phyloP scores from a whole-genome alignment of 2,329 filamentous ascomycete species.

The Calonectria ilicicola region DNA sequence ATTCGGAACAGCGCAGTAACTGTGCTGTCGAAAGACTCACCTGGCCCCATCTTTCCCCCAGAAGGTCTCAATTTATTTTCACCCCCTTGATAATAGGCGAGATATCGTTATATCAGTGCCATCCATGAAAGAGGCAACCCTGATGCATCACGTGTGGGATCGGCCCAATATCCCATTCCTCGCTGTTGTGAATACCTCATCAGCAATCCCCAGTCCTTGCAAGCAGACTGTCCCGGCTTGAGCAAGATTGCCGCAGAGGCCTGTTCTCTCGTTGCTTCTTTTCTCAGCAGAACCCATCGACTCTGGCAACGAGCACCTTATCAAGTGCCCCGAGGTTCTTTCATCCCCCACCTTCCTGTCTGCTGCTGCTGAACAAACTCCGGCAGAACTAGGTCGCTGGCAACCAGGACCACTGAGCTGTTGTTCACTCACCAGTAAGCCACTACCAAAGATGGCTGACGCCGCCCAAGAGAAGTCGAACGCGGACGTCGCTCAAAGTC shows the following conservation, averaged over 20 bases:
- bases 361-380: not conserved
- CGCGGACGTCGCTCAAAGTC: not conserved
- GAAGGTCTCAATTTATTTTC: too few species aligned
- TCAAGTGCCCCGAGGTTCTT: not conserved
- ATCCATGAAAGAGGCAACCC: not conserved
- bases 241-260: not conserved
- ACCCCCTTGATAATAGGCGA: not conserved
- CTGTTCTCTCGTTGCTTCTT: not conserved
- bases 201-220: not conserved
- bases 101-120: not conserved
- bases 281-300: not conserved
- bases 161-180: not conserved
- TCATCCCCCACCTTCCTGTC: not conserved
- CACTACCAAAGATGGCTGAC: not conserved
- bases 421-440: too few species aligned
- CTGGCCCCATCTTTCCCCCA: not conserved
- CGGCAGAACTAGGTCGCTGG: too few species aligned
- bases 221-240: not conserved
- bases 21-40: not conserved
- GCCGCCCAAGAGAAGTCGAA: not conserved
- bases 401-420: too few species aligned
- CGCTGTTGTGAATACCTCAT: not conserved
- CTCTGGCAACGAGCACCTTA: not conserved
- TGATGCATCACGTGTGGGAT: not conserved
- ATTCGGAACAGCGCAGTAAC: too few species aligned